Evolutionary conservation across 495 filamentous ascomycete species (phyloP).

Genomic region (Tuber indicum): DNA sequence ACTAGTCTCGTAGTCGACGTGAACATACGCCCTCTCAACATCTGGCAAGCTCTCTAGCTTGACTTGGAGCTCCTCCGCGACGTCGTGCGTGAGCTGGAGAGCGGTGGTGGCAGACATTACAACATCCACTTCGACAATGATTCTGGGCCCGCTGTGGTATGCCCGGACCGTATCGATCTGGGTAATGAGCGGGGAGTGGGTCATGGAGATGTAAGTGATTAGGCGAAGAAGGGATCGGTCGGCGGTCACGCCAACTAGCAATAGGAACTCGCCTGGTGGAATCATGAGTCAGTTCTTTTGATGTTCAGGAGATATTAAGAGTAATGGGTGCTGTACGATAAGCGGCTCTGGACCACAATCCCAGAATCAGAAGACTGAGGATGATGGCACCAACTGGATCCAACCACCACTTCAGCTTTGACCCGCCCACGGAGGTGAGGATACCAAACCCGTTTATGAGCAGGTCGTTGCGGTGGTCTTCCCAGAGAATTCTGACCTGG

Average conservation of each 20-base stretch:
- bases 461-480: slow-evolving; percentile 85
- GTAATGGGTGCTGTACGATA: slow-evolving; percentile 45
- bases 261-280: slow-evolving; percentile 63
- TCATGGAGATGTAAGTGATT: slow-evolving; percentile 95
- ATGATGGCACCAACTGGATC: slow-evolving; percentile 89
- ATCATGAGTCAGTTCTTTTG: not conserved
- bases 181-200: slow-evolving; percentile 70
- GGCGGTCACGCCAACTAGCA: slow-evolving; percentile 83
- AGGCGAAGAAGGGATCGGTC: slow-evolving; percentile 80
- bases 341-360: slow-evolving; percentile 75
- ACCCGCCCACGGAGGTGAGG: slow-evolving; percentile 76
- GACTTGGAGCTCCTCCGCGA: slow-evolving; percentile 88
- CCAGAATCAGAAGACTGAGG: slow-evolving; percentile 66
- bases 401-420: slow-evolving; percentile 87
- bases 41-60: slow-evolving; percentile 90
- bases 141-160: slow-evolving; percentile 81
- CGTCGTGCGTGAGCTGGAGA: slow-evolving; percentile 77
- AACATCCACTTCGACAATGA: slow-evolving; percentile 85
- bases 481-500: slow-evolving; percentile 89
- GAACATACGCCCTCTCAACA: slow-evolving; percentile 91
- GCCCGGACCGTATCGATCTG: slow-evolving; percentile 92
- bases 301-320: not conserved
- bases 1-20: slow-evolving; percentile 96
- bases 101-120: slow-evolving; percentile 63
- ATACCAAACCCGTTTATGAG: slow-evolving; percentile 87